Evolutionary conservation across 805 yeast genomes (phyloP), one percentile per base, ranked within the genome.

Genomic region (Wickerhamiella bombiphila): DNA sequence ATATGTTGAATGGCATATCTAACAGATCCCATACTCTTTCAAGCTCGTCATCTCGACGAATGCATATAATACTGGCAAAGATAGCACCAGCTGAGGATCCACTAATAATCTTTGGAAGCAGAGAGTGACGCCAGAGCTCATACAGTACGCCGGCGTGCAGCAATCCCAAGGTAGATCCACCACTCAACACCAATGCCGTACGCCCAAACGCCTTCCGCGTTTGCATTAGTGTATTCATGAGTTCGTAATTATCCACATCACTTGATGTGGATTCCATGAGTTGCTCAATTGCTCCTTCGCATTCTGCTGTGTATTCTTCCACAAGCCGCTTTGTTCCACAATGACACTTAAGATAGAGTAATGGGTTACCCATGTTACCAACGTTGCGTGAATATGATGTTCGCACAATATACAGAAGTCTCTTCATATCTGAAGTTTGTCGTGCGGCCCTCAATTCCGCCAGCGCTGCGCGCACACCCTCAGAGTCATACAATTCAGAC

Each of bases 21-120:
- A 67, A 53, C n/a, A 69, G 61, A 14, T 60, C 66, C 54, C 54
- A 50, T 41, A 88, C 59, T 14, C 82, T 55, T 20, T 53, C 57
- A 7, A 59, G 43, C 56, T 86, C 96, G 22, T 74, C 80, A 41
- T 75, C 76, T 7, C 77, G 70, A 52, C 79, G 82, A 14, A 80
- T 76, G 52, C 94, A 83, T 34, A 91, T 64, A 14, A 91, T 73
- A 35, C 94, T 72, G 15, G 97, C 96, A 34, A 91, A 76, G 37
- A 91, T 86, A 1, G 95, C 85, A 14, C 99, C 99, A 0, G 96
- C 94, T 18, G 94, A 82, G 11, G 94, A 80, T 1, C 99, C 98
- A 34, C 94, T 80, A 13, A 91, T 73, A 26, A 91, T 80, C 35
- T 80, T 69, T 0, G 99, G 99, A 18, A 88, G 61, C 17, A 85